phyloP scores from a whole-genome alignment of 2,329 filamentous ascomycete genomes.

The Alternaria sp. region DNA sequence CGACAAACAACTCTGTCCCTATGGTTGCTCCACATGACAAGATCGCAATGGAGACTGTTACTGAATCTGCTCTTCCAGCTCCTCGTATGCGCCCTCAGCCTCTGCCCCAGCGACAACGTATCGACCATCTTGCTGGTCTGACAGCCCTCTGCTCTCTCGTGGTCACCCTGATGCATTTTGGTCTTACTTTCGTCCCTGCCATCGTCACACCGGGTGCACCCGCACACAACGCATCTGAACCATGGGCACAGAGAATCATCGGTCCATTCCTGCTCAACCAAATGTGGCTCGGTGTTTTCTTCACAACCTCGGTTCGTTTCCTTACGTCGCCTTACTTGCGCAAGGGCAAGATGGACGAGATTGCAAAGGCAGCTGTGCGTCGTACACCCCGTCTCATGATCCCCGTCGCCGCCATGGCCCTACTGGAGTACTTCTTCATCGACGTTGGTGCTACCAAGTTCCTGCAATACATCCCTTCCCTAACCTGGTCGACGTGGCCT shows the following conservation, averaged over 20 bases:
- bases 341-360: conserved; percentile 53
- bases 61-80: conserved; percentile 39
- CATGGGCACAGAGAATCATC: conserved; percentile 53
- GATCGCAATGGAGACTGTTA: conserved; percentile 42
- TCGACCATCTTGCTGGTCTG: conserved; percentile 59
- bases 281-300: conserved; percentile 60
- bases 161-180: conserved; percentile 58
- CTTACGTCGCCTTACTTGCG: conserved; percentile 54
- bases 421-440: conserved; percentile 59
- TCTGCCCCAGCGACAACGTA: conserved; percentile 40
- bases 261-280: conserved; percentile 57
- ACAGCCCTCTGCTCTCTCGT: conserved; percentile 55
- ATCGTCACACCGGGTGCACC: conserved; percentile 47
- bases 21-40: conserved; percentile 24
- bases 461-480: conserved; percentile 56
- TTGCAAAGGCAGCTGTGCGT: conserved; percentile 56
- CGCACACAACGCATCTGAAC: conserved; percentile 53
- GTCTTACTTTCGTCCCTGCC: conserved; percentile 53
- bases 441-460: conserved; percentile 55
- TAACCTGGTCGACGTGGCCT: conserved; percentile 60
- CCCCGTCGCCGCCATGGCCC: conserved; percentile 54
- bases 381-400: conserved; percentile 58
- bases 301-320: conserved; percentile 59
- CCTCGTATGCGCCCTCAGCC: conserved; percentile 41
- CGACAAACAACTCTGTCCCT: not conserved